Base-by-base conservation (phyloP, 495 filamentous ascomycete genomes). In the Evansstolkia leycettana region DNA sequence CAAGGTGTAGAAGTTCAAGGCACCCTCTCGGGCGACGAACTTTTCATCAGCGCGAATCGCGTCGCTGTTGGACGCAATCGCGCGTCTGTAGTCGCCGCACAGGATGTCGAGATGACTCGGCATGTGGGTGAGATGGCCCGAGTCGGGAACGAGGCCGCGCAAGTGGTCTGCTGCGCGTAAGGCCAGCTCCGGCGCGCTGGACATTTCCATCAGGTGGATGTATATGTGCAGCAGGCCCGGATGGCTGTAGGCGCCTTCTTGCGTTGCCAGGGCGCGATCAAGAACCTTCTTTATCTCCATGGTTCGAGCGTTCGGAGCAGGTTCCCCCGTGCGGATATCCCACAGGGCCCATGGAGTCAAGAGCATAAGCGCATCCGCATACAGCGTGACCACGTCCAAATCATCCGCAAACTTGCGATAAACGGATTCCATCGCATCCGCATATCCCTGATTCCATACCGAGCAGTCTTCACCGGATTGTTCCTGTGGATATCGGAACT, bases 201-300 rank as follows among this genome's bases (percentile, higher is more conserved):
- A 82, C 78, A 82, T 82, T 46, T 84, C 78, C 72, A 80, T 79
- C 10, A 81, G 60, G 45, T 84, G 80, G 36, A 82, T 81, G 40
- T 82, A 82, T 2, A 80, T 51, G 46, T 84, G 79, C 15, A 84
- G 47, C 2, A 84, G 51, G 2, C 78, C 79, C 0, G 79, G 76
- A 39, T 82, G 74, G 7, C 40, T 31, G 2, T 57, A 45, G n/a
- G 58, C 58, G 3, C 56, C 60, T 5, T 63, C 47, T 5, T 46
- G 47, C 20, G 20, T 5, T 2, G 53, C 36, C 27, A 84, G 50
- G 1, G 62, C 68, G 3, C 42, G 47, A 23, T 82, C 73, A 13
- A 84, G 56, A 1, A 73, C 60, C 0, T 26, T 34, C 36, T 74
- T 76, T 1, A 63, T 64, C 28, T 82, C 74, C 3, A 77, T 38